These are phyloP conservation scores for Starmerella stellata DNA, from an alignment of 805 yeast species.

Conservation along the genomic window DNA sequence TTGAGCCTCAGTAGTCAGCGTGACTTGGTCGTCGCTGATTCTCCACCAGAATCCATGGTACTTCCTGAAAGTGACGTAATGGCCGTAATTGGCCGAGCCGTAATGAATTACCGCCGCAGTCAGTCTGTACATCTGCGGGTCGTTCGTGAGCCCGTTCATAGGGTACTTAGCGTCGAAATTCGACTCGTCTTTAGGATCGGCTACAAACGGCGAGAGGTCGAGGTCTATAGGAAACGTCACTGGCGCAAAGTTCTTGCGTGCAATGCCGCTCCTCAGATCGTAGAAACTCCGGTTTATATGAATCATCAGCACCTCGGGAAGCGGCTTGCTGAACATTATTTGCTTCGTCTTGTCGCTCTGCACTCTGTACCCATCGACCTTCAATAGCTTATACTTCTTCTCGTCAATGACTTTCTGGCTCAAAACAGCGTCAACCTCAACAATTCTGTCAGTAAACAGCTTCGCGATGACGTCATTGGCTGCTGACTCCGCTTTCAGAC, in stretches of 20 bases:
- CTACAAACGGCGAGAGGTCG: constrained; percentile 51
- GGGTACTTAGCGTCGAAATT: constrained; percentile 66
- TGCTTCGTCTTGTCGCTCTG: constrained; percentile 74
- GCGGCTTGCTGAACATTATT: constrained; percentile 59
- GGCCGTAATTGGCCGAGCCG: constrained; percentile 96
- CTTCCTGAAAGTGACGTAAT: constrained; percentile 74
- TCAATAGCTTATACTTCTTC: constrained; percentile 52
- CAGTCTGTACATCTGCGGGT: constrained; percentile 33
- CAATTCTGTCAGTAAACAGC: constrained; percentile 31
- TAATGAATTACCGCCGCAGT: constrained; percentile 82
- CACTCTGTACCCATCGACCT: constrained; percentile 54
- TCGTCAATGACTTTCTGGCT: constrained; percentile 56
- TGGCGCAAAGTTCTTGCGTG: constrained; percentile 65
- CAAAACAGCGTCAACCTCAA: constrained; percentile 36
- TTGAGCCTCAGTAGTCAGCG: constrained; percentile 61
- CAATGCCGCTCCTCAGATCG: constrained; percentile 68
- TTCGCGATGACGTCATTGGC: constrained; percentile 1
- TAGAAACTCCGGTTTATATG: constrained; percentile 89
- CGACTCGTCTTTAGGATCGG: constrained; percentile 41
- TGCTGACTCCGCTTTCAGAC: constrained; percentile 4
- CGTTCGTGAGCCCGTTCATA: constrained; percentile 29
- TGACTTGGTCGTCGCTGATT: constrained; percentile 75
- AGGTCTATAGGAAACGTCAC: constrained; percentile 59
- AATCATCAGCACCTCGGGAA: constrained; percentile 43
- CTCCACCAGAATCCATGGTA: constrained; percentile 87